Conservation (phyloP, 2,329 filamentous ascomycete genomes). For the Chaetomium sp. region DNA sequence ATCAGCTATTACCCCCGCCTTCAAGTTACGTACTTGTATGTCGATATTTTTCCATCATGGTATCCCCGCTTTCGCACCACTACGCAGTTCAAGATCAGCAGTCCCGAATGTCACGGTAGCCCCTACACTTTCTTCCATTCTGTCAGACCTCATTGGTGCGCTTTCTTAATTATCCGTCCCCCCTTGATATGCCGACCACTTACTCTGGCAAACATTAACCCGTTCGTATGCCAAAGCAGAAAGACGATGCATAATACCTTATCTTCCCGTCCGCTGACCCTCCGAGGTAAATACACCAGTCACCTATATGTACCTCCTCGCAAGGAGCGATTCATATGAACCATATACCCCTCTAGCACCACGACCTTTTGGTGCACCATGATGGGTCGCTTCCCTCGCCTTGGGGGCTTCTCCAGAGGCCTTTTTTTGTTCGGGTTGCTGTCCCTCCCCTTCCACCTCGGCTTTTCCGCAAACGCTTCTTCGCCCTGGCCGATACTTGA, state of each 20-base stretch:
- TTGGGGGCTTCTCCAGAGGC: not conserved
- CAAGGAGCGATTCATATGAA: not conserved
- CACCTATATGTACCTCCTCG: not conserved
- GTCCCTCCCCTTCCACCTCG: not conserved
- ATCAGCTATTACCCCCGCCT: too few species aligned
- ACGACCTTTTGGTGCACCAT: not conserved
- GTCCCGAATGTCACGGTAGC: not conserved
- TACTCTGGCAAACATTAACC: not conserved
- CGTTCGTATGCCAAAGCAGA: not conserved
- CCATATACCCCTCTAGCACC: not conserved
- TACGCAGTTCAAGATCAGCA: not conserved
- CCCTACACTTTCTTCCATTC: not conserved
- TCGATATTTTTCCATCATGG: not conserved
- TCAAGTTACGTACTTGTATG: too few species aligned
- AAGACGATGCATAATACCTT: not conserved
- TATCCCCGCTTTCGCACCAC: not conserved
- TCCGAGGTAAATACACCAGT: not conserved
- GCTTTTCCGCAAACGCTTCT: not conserved
- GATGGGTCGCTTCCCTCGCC: not conserved
- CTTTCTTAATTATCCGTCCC: not conserved
- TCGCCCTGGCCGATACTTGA: constrained; percentile 2
- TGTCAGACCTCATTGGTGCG: not conserved
- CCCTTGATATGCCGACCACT: not conserved
- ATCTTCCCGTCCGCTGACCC: not conserved
- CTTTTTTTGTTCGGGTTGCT: not conserved